Base-by-base conservation (phyloP, 2,329 filamentous ascomycete genomes). In the Botrytis byssoidea region DNA sequence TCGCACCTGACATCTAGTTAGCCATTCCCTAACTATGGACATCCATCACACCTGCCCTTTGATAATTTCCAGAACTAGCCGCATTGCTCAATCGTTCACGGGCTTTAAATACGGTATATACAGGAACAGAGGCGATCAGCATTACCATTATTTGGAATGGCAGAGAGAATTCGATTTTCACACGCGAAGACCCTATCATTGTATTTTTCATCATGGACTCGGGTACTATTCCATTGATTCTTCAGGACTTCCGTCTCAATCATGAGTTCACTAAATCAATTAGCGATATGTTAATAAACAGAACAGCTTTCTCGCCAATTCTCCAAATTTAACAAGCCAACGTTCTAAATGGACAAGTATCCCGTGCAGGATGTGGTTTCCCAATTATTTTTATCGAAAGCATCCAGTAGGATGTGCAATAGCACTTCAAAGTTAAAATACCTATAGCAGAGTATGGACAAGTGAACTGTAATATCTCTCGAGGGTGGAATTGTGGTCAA, bases 321-420 rank as follows among this genome's bases (percentile, higher is more conserved):
- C 48, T 55, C 12, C 5, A 57, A 57, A 18, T 0, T 57, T 3
- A 0, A 32, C 2, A 32, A 32, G 6, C n/a, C 3, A 0, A 1
- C 29, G 14, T 57, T 57, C 3, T 18, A 6, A 2, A 57, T 16
- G n/a, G 6, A 57, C 14, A 1, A 18, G 3, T 9, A 57, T 18
- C 0, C 3, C 14, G 2, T 8, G 12, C 0, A 29, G 7, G 3
- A 55, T 29, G 1, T 0, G 1, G 1, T 29, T 9, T 9, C n/a
- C 14, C 35, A 7, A 35, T 35, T 7, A 7, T 5, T 35, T 35
- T 7, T 7, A 1, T 35, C 35, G 5, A 35, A 35, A 7, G 5
- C 1, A 35, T 35, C 5, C 5, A 35, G 25, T 55, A 16, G 25
- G 0, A 55, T 55, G n/a, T 29, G 51, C 25, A 18, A 2, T 18